Base-by-base conservation (phyloP, 495 filamentous ascomycete genomes). In the Mytilinidion resinicola region DNA sequence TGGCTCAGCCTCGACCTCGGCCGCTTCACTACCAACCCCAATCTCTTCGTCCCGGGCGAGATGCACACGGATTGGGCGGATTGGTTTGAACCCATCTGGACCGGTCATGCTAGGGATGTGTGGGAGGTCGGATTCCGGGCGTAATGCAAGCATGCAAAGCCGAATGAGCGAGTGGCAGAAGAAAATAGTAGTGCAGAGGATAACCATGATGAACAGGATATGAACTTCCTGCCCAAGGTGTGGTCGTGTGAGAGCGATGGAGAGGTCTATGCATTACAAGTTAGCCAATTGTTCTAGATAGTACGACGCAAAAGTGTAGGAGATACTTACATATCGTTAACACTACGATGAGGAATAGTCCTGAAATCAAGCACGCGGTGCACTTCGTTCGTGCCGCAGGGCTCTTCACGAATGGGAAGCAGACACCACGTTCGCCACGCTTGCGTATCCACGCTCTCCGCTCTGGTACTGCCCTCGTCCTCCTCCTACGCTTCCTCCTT, bases 111-210 rank as follows among this genome's bases (percentile, higher is more conserved):
- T 51, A 12, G 68, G 65, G 44, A 68, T 64, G 34, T 44, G 47
- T 8, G 61, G 56, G 10, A 37, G 51, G 47, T 51, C 53, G 41
- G 57, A 17, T 30, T 53, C 47, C 7, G 64, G 57, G 20, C 64
- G 51, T 42, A 66, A 38, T 33, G 80, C 67, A 37, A 84, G 68
- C 76, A 91, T 82, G 72, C 81, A 86, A 19, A 92, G 78, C 11
- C 86, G 82, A 53, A 90, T 81, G 8, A 91, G 72, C 25, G 83
- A 80, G 74, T 96, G 87, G 62, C 82, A 86, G 74, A 92, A 91
- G 70, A 91, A 79, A 64, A 95, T 84, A 4, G 85, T 84, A 53
- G 84, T 77, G 41, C 84, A 70, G 50, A 92, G 63, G 62, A 91
- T 85, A 66, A 89, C 77, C 47, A 95, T 76, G 51, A 93, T 85